Base-by-base conservation (phyloP, 441 rosid genomes). In the Euphorbia celastroides region DNA sequence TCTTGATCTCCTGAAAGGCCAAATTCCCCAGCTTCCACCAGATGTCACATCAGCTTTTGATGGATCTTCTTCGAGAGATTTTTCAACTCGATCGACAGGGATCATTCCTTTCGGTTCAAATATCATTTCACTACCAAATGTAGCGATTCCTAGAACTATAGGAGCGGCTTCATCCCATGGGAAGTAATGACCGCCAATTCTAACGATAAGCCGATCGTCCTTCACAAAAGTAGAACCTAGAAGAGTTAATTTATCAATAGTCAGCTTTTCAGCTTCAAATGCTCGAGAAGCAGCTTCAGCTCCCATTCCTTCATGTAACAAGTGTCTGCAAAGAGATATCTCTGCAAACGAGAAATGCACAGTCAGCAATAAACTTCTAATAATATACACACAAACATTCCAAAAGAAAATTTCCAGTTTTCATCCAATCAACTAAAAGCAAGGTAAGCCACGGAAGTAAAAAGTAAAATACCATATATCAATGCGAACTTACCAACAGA, bases 1-100 rank as follows among this genome's bases (percentile, higher is more conserved):
- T 58, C 71, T 82, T 60, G 94, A 76, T 66, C 76, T 74, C 72
- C 74, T 75, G 82, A 92, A 89, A 67, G 99, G 99, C 98, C 97
- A 92, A 70, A 93, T 74, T 69, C 80, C 78, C 99, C 99, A 92
- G 79, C 87, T 84, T 77, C 87, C 92, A 65, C 77, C 66, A 19
- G 69, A 51, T 19, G 81, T 72, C 71, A 73, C 71, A 66, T 46
- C 59, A 58, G 59, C 46, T 70, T 84, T 76, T 64, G 83, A 77
- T 70, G 79, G 67, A 74, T 75, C 72, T 62, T 76, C 87, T 75
- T 65, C 80, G 63, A 70, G 38, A 70, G 76, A 64, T 69, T 77
- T 77, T 78, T 80, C 83, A 57, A 67, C 79, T 67, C 22, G 41
- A 58, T 86, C 89, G 80, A 88, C 79, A 46, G 72, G 79, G 73